Conservation (phyloP, 768 basidiomycete genomes). For the Lyophyllum decastes region DNA sequence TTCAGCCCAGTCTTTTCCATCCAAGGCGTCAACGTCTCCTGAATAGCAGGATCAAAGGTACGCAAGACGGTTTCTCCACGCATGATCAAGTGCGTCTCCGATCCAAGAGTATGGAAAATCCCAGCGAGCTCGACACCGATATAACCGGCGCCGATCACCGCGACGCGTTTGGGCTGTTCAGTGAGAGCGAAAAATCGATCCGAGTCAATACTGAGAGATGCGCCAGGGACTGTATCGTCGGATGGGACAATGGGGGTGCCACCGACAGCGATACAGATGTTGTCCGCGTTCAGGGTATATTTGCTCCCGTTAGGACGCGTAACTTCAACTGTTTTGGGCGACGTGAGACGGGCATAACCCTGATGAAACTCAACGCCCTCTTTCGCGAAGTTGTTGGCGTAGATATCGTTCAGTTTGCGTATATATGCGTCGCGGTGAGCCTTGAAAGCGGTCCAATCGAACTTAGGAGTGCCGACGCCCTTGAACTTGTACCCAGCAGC, state of each 20-base stretch:
- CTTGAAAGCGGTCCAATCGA: slow-evolving; percentile 92
- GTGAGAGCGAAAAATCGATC: slow-evolving; percentile 96
- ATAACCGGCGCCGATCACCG: slow-evolving; percentile 95
- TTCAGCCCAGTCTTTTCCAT: slow-evolving; percentile 95
- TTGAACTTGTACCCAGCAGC: slow-evolving; percentile 72
- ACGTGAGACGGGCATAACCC: slow-evolving; percentile 75
- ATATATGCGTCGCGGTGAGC: slow-evolving; percentile 96
- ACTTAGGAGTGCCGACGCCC: slow-evolving; percentile 58
- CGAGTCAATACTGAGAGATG: slow-evolving; percentile 86
- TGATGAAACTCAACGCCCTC: slow-evolving; percentile 88
- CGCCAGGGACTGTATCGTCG: slow-evolving; percentile 84
- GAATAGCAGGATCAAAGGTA: slow-evolving; percentile 87
- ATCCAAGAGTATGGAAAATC: slow-evolving; percentile 86
- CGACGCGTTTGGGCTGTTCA: slow-evolving; percentile 90
- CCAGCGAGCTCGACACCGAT: slow-evolving; percentile 98
- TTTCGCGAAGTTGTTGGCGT: slow-evolving; percentile 84
- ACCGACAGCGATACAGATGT: slow-evolving; percentile 85
- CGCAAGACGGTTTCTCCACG: slow-evolving; percentile 88
- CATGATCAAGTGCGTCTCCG: slow-evolving; percentile 91
- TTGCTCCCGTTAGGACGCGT: slow-evolving; percentile 64
- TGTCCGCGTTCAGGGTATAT: slow-evolving; percentile 75
- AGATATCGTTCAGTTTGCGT: slow-evolving; percentile 83
- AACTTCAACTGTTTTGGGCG: slow-evolving; percentile 72
- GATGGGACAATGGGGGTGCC: slow-evolving; percentile 81
- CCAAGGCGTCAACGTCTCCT: slow-evolving; percentile 83